Evolutionary conservation across 768 basidiomycete species (phyloP).

Genomic region (Hydnomerulius pinastri): DNA sequence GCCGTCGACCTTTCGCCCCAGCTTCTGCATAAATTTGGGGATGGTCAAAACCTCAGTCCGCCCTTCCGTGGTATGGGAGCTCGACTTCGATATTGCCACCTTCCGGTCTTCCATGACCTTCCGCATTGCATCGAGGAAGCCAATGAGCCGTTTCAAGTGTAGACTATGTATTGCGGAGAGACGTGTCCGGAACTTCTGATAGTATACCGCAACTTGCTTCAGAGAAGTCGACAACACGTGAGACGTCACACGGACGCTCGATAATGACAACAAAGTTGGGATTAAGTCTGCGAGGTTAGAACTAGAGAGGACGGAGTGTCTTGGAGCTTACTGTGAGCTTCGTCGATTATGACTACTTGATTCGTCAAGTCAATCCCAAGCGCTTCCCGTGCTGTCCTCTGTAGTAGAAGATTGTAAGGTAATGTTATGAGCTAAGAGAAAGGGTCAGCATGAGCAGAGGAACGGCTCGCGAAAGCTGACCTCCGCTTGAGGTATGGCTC

Average conservation of each 20-base stretch:
- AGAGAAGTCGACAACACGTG: slow-evolving; percentile 60
- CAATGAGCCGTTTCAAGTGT: slow-evolving; percentile 77
- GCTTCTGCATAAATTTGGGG: slow-evolving; percentile 58
- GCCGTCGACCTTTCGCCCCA: slow-evolving; percentile 70
- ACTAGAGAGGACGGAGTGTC: not conserved
- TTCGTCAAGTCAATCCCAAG: slow-evolving; percentile 82
- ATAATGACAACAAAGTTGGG: slow-evolving; percentile 84
- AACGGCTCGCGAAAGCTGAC: slow-evolving; percentile 39
- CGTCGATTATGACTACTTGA: slow-evolving; percentile 90
- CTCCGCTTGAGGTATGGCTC: slow-evolving; percentile 89
- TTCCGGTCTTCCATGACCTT: slow-evolving; percentile 59
- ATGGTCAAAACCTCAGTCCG: slow-evolving; percentile 68
- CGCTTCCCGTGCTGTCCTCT: slow-evolving; percentile 80
- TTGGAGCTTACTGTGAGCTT: slow-evolving; percentile 83
- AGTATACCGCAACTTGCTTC: slow-evolving; percentile 75
- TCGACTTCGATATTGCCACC: slow-evolving; percentile 19
- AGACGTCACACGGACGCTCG: slow-evolving; percentile 67
- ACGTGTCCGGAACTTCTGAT: slow-evolving; percentile 74
- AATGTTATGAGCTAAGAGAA: slow-evolving; percentile 74
- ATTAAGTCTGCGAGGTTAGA: slow-evolving; percentile 69
- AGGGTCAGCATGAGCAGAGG: not conserved
- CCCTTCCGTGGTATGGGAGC: slow-evolving; percentile 9
- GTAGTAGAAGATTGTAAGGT: slow-evolving; percentile 91
- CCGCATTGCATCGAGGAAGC: slow-evolving; percentile 69
- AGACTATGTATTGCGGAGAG: slow-evolving; percentile 72